phyloP scores from a whole-genome alignment of 768 basidiomycete species.

The Dendrothele bispora region DNA sequence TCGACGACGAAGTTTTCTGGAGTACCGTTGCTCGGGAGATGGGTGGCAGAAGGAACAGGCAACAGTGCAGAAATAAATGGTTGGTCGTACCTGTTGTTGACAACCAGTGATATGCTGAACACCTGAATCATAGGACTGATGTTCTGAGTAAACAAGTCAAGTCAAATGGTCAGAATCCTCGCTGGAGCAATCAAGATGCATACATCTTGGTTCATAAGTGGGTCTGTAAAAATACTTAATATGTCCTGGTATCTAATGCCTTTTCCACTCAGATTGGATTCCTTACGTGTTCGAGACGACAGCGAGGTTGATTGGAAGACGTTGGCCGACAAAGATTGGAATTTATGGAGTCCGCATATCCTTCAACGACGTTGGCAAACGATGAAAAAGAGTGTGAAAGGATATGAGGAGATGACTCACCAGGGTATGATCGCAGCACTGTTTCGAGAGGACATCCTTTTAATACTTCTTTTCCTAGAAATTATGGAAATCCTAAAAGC shows the following conservation, averaged over 20 bases:
- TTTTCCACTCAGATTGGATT: constrained; percentile 55
- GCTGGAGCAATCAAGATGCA: constrained; percentile 77
- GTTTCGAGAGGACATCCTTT: constrained; percentile 5
- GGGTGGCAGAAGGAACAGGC: constrained; percentile 73
- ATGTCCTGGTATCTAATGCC: constrained; percentile 8
- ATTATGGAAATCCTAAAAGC: constrained; percentile 79
- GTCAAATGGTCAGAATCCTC: constrained; percentile 64
- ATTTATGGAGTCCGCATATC: constrained; percentile 80
- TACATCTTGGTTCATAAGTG: constrained; percentile 84
- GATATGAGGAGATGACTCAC: constrained; percentile 79
- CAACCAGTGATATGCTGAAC: no score
- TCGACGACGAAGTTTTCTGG: constrained; percentile 85
- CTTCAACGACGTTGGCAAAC: constrained; percentile 80
- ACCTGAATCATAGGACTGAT: constrained; percentile 83
- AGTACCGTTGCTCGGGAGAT: constrained; percentile 72
- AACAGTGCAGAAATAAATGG: constrained; percentile 91
- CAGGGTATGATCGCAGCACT: constrained; percentile 46
- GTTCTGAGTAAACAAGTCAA: constrained; percentile 70
- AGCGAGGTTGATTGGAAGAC: constrained; percentile 86
- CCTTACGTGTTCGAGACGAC: constrained; percentile 73
- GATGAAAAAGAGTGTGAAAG: constrained; percentile 76
- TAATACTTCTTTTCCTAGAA: constrained; percentile 42
- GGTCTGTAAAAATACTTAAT: constrained; percentile 19
- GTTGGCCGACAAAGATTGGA: constrained; percentile 74
- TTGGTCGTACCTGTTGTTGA: no score